phyloP scores from a whole-genome alignment of 495 filamentous ascomycete species.

The Wilcoxina mikolae region DNA sequence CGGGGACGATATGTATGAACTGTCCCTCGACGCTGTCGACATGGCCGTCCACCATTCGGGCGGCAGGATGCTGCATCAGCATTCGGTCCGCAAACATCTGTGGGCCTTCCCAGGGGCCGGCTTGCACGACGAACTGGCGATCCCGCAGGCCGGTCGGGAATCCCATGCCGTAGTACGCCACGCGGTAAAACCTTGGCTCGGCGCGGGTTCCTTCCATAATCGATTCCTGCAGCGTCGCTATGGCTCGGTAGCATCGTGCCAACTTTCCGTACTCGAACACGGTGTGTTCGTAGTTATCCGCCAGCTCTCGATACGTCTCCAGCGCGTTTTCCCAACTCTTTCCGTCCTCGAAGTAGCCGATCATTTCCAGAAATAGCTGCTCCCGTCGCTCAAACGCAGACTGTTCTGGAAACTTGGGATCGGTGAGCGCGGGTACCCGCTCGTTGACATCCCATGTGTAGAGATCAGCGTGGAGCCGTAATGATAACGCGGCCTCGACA shows the following conservation, averaged over 20 bases:
- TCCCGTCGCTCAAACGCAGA: constrained; percentile 88
- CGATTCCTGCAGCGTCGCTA: constrained; percentile 83
- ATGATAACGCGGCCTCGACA: constrained; percentile 79
- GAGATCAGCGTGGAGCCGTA: constrained; percentile 80
- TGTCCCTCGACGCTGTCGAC: constrained; percentile 71
- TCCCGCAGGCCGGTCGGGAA: constrained; percentile 70
- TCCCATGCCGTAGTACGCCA: constrained; percentile 79
- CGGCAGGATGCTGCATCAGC: constrained; percentile 78
- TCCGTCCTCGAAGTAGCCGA: constrained; percentile 84
- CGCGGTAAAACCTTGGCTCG: constrained; percentile 79
- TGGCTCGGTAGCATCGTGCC: constrained; percentile 72
- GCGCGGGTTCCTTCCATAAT: constrained; percentile 56
- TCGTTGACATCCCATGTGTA: constrained; percentile 77
- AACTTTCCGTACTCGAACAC: constrained; percentile 86
- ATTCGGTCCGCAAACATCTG: constrained; percentile 79
- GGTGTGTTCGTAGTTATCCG: constrained; percentile 71
- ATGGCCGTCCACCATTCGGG: constrained; percentile 61
- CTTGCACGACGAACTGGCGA: constrained; percentile 88
- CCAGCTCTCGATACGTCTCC: constrained; percentile 81
- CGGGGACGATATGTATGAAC: constrained; percentile 67
- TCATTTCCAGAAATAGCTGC: constrained; percentile 80
- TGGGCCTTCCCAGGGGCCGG: constrained; percentile 56
- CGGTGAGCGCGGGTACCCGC: constrained; percentile 49
- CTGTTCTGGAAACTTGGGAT: constrained; percentile 68
- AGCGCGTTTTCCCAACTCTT: constrained; percentile 84